Base-by-base conservation (phyloP, 306 rosid genomes). In the Benincasa hispida region DNA sequence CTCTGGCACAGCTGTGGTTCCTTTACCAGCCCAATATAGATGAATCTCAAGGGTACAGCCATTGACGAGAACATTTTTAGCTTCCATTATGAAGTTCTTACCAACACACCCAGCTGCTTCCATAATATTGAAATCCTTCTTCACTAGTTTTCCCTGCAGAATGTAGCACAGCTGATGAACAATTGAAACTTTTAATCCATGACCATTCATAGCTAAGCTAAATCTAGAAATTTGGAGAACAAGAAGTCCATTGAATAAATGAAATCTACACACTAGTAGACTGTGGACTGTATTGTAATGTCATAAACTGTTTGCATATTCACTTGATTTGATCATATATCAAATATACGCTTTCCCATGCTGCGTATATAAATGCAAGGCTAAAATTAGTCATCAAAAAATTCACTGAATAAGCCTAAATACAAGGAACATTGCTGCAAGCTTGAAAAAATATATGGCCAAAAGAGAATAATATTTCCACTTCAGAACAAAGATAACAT, bases 1-100 rank as follows among this genome's bases (percentile, higher is more conserved):
- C 11, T 41, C 37, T 27, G 96, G 97, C 81, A 92, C 75, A 13
- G 87, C 80, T 62, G 83, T 85, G 48, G 96, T 88, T 81, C 97
- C 93, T 88, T 92, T 90, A 68, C 97, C 96, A 45, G 84, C 90
- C 92, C 92, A 92, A 80, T 88, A 84, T 76, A 92, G 82, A 81
- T 88, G 88, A 66, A 92, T 87, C 82, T 90, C 93, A 70, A 90
- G 80, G 72, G 96, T 88, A 50, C 82, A 81, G n/a, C 86, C 87
- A 50, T 76, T 68, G 37, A 92, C 89, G 73, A 22, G 45, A 60
- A 92, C 87, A 82, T 82, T 42, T 66, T 78, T 76, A 60, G 75
- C 83, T 76, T 80, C 88, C 79, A 0, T 19, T 14, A 69, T 60
- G 80, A 81, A 81, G 75, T 79, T 86, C 34, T 35, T 86, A 63